Percentiles rank a stretch among this genome's conserved stretches.
Conservation (phyloP, 495 filamentous ascomycete genomes). For the Aspergillus avenaceus region DNA sequence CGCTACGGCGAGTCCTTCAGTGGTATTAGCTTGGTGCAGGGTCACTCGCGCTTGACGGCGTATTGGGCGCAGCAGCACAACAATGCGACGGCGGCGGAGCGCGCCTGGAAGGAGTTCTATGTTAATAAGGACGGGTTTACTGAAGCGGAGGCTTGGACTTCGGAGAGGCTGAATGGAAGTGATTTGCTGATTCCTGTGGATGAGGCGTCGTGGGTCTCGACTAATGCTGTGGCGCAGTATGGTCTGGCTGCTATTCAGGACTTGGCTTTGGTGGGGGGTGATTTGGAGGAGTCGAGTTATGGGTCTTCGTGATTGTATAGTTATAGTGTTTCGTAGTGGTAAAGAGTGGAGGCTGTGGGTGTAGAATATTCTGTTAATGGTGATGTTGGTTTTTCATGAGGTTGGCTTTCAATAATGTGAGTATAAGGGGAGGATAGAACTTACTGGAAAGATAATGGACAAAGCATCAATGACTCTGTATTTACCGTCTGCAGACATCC, state of each 20-base stretch:
- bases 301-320: too few species aligned
- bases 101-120: constrained; percentile 42
- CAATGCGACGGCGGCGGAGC: constrained; percentile 29
- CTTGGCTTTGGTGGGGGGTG: constrained; percentile 21
- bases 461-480: too few species aligned
- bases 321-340: too few species aligned
- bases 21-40: constrained; percentile 31
- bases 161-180: constrained; percentile 26
- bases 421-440: too few species aligned
- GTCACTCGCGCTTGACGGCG: constrained; percentile 43
- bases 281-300: background rate
- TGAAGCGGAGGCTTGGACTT: constrained; percentile 25
- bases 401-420: too few species aligned
- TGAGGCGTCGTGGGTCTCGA: constrained; percentile 40
- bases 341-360: too few species aligned
- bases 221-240: constrained; percentile 42
- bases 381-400: too few species aligned
- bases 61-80: constrained; percentile 27
- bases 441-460: too few species aligned
- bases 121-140: constrained; percentile 29
- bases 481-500: too few species aligned
- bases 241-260: constrained; percentile 43
- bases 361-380: too few species aligned
- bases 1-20: constrained; percentile 41
- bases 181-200: constrained; percentile 30